Evolutionary conservation across 345 rosid genomes (phyloP).

Genomic region (Populus davidiana): DNA sequence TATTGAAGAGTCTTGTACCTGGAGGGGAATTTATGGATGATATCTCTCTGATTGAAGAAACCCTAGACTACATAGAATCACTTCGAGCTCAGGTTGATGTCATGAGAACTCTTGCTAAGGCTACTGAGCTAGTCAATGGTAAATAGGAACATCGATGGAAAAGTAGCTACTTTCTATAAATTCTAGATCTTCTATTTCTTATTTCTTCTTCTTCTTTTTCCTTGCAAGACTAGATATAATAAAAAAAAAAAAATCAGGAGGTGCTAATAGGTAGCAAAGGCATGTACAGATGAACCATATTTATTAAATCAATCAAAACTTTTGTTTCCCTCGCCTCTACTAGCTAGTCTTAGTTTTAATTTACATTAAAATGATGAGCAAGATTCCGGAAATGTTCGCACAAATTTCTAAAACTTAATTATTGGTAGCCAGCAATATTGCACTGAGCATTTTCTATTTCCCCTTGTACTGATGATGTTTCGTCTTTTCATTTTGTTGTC

Average conservation of each 20-base stretch:
- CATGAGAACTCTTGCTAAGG: constrained; percentile 43
- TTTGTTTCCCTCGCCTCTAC: neutral
- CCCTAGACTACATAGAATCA: constrained; percentile 73
- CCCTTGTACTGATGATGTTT: neutral
- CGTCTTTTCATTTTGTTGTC: neutral
- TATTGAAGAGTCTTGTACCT: constrained; percentile 66
- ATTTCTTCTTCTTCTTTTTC: neutral
- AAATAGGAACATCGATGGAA: constrained; percentile 24
- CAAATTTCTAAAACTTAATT: neutral
- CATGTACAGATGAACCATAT: constrained; percentile 38
- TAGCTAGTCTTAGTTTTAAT: neutral
- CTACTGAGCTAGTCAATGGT: constrained; percentile 18
- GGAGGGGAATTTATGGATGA: constrained; percentile 69
- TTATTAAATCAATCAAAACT: constrained; percentile 9
- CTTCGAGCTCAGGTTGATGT: constrained; percentile 79
- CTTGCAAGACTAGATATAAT: constrained; percentile 13
- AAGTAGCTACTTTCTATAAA: neutral
- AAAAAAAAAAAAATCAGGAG: constrained; percentile 11
- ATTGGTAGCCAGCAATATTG: neutral
- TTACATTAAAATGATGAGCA: constrained; percentile 9
- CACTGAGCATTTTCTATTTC: neutral
- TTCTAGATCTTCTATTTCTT: neutral
- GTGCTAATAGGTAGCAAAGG: neutral
- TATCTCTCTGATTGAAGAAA: constrained; percentile 60
- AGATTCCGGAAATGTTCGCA: neutral